phyloP scores from a whole-genome alignment of 495 filamentous ascomycete genomes.

The Aspergillus saccharolyticus region DNA sequence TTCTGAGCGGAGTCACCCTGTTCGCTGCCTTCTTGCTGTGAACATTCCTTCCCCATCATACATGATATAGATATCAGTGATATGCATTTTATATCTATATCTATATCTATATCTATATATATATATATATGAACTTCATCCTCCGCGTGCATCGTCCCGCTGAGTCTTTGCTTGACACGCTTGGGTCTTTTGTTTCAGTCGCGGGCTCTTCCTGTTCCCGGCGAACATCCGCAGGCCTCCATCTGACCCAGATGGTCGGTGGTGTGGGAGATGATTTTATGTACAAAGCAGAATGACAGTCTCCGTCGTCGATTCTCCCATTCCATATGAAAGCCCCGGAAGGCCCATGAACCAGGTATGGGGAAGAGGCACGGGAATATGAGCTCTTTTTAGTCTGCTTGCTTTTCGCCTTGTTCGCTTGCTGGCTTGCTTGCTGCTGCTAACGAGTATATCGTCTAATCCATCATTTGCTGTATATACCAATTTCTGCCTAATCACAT shows the following conservation, averaged over 20 bases:
- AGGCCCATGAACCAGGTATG: background rate
- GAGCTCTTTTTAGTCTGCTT: too few relatives aligned
- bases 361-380: background rate
- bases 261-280: background rate
- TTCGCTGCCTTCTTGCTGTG: slow-evolving; percentile 17
- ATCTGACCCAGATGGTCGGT: background rate
- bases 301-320: background rate
- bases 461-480: background rate
- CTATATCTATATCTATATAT: too few relatives aligned
- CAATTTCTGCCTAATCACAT: background rate
- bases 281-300: background rate
- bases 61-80: background rate
- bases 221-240: background rate
- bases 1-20: slow-evolving; percentile 13
- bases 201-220: background rate
- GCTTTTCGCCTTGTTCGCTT: too few relatives aligned
- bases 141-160: background rate
- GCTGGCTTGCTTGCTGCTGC: background rate
- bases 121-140: too few relatives aligned
- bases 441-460: background rate
- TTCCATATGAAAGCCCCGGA: background rate
- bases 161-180: background rate
- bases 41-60: slow-evolving; percentile 3
- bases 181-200: background rate
- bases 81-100: too few relatives aligned